Conservation (phyloP, 2,329 filamentous ascomycete species). For the Dothistroma pini region DNA sequence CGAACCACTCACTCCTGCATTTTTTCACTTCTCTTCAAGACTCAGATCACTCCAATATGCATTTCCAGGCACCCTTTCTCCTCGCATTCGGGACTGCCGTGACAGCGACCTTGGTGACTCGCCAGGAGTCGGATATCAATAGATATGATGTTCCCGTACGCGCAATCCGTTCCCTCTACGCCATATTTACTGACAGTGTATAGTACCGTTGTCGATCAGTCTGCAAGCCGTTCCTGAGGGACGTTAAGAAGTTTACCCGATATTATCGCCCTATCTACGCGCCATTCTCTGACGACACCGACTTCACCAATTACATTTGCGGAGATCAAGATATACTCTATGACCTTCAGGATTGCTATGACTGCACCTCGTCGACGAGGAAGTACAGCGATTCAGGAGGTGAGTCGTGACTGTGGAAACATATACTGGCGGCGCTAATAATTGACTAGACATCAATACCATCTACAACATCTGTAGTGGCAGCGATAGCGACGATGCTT, state of each 20-base stretch:
- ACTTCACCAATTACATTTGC: neutral
- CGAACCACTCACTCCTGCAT: no score
- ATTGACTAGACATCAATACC: neutral
- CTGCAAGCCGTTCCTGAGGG: no score
- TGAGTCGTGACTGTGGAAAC: neutral
- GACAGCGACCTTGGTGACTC: neutral
- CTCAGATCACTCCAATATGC: neutral
- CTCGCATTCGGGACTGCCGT: neutral
- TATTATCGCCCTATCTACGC: neutral
- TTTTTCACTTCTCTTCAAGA: no score
- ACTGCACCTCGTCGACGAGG: neutral
- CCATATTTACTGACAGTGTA: neutral
- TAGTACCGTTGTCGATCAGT: neutral
- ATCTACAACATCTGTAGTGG: neutral
- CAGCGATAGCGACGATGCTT: no score
- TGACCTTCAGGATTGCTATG: neutral
- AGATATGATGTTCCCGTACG: neutral
- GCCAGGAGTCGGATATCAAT: neutral
- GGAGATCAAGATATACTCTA: neutral
- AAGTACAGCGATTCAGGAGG: neutral
- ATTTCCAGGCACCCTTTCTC: neutral
- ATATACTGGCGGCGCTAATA: neutral
- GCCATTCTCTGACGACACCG: neutral
- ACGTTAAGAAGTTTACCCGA: no score
- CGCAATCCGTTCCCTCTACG: neutral